Evolutionary conservation across 495 filamentous ascomycete species (phyloP).

Genomic region (Penicillium coprophilum): DNA sequence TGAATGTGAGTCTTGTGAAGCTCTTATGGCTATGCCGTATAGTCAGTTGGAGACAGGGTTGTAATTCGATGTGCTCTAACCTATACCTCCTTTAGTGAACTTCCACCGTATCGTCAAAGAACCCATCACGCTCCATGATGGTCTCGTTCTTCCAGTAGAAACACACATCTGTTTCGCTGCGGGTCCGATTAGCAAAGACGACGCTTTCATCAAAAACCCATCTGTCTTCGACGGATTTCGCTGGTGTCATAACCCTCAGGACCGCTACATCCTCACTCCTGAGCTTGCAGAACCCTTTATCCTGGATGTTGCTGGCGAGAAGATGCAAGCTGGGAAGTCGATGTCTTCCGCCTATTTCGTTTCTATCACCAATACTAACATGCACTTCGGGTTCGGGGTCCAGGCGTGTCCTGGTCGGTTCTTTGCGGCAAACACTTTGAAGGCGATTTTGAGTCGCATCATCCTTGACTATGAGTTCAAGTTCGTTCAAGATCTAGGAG

Average conservation of each 20-base stretch:
- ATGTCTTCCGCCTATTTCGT: conserved; percentile 20
- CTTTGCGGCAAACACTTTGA: conserved; percentile 55
- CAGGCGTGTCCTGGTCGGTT: conserved; percentile 56
- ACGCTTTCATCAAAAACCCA: conserved; percentile 21
- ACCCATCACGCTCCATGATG: conserved; percentile 29
- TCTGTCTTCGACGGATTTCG: conserved; percentile 37
- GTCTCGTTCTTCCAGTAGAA: conserved; percentile 28
- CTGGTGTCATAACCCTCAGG: conserved; percentile 29
- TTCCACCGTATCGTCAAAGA: conserved; percentile 32
- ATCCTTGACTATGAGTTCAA: conserved; percentile 55
- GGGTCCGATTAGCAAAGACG: conserved; percentile 36
- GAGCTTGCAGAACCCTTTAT: not conserved
- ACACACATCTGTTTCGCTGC: conserved; percentile 38
- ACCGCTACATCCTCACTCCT: conserved; percentile 16
- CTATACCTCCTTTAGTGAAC: conserved; percentile 23
- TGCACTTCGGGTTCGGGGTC: conserved; percentile 38
- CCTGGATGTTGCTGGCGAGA: not conserved
- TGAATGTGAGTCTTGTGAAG: conserved; percentile 25
- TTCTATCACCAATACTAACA: conserved; percentile 21
- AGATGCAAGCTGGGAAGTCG: not conserved
- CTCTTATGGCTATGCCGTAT: not conserved
- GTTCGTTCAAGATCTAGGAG: conserved; percentile 20
- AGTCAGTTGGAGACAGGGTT: not conserved
- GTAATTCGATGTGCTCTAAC: not conserved
- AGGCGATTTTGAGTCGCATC: conserved; percentile 54